Conservation (phyloP, 768 basidiomycete species). For the Krasilnikovozyma curviuscula region DNA sequence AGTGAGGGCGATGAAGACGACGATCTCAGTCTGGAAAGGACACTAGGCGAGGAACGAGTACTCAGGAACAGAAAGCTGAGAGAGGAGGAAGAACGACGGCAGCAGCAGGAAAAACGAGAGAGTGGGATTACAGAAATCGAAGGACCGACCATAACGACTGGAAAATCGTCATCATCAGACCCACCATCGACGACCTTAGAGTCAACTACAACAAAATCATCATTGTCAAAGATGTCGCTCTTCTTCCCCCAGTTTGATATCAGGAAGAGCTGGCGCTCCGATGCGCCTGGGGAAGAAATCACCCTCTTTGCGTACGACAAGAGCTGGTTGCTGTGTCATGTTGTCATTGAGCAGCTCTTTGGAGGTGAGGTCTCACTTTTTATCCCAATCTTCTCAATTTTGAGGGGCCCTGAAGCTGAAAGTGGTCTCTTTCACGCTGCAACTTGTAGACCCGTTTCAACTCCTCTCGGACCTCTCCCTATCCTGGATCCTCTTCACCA, state of each 20-base stretch:
- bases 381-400: not conserved
- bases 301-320: slow-evolving; percentile 8
- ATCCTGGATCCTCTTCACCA: not conserved
- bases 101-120: too few species aligned
- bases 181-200: too few species aligned
- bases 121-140: too few species aligned
- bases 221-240: too few species aligned
- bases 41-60: slow-evolving; percentile 4
- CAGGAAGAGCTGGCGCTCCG: slow-evolving; percentile 6
- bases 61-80: slow-evolving; percentile 1
- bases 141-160: too few species aligned
- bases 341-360: not conserved
- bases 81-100: not conserved
- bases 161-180: too few species aligned
- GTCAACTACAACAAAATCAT: too few species aligned
- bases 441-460: not conserved
- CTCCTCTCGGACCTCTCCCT: slow-evolving; percentile 5
- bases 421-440: not conserved
- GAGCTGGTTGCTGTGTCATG: slow-evolving; percentile 10
- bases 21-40: not conserved
- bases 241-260: slow-evolving; percentile 5
- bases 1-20: not conserved
- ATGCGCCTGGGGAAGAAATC: slow-evolving; percentile 3
- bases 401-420: not conserved
- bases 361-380: not conserved